phyloP scores from a whole-genome alignment of 192 early-diverging fungal genomes.

The Coemansia sp. region DNA sequence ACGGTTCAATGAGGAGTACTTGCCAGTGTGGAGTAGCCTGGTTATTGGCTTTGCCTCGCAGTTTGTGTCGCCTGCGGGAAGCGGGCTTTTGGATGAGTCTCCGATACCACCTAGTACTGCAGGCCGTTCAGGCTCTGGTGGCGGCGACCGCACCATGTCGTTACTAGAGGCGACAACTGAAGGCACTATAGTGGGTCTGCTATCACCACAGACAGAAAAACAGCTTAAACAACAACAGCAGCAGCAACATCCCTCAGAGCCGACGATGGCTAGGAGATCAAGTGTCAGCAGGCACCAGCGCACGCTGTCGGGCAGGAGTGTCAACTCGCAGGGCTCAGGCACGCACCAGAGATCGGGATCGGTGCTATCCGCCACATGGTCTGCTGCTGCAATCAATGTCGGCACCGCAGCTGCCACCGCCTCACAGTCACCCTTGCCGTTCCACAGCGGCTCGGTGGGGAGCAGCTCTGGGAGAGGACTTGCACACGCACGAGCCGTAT shows the following conservation, averaged over 20 bases:
- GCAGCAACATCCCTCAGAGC: too few relatives aligned
- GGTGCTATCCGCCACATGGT: constrained; percentile 19
- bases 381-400: neutral
- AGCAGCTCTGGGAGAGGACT: constrained; percentile 23
- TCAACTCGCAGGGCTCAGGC: constrained; percentile 24
- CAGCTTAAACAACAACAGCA: neutral
- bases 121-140: neutral
- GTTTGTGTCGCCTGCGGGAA: constrained; percentile 46
- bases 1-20: constrained; percentile 31
- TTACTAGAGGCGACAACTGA: constrained; percentile 44
- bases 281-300: constrained; percentile 36
- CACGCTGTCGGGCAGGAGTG: constrained; percentile 25
- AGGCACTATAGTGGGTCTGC: constrained; percentile 41
- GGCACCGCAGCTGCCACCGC: neutral
- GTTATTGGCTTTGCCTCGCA: constrained; percentile 50
- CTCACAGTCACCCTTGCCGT: constrained; percentile 19
- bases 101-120: too few relatives aligned
- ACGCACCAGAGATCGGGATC: constrained; percentile 27
- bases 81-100: constrained; percentile 28
- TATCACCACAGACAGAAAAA: constrained; percentile 28
- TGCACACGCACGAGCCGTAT: constrained; percentile 40
- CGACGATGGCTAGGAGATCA: too few relatives aligned
- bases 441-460: constrained; percentile 4
- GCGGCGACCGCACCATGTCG: constrained; percentile 26
- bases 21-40: constrained; percentile 46